phyloP scores from a whole-genome alignment of 139 green algal genomes.

The Chlorella sp. region DNA sequence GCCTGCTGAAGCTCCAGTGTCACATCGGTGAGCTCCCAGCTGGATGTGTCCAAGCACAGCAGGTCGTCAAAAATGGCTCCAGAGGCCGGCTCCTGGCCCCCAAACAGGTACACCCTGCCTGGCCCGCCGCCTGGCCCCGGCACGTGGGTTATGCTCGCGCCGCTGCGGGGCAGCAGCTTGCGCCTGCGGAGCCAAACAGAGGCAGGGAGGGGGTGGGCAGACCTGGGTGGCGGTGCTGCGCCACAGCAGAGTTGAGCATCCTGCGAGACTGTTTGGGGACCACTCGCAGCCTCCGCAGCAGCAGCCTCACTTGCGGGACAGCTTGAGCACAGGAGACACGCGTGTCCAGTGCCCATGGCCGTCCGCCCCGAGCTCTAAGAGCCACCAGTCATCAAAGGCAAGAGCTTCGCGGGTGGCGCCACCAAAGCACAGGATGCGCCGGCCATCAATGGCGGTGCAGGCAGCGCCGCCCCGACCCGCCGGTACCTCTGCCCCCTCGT shows the following conservation, averaged over 20 bases:
- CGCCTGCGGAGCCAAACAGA: slow-evolving; percentile 53
- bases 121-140: slow-evolving; percentile 25
- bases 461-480: slow-evolving; percentile 55
- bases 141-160: slow-evolving; percentile 57
- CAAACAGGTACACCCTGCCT: slow-evolving; percentile 65
- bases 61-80: slow-evolving; percentile 20
- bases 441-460: slow-evolving; percentile 43
- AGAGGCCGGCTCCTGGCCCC: slow-evolving; percentile 59
- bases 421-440: slow-evolving; percentile 61
- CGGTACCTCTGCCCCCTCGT: slow-evolving; percentile 33
- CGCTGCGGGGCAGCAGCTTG: slow-evolving; percentile 57
- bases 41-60: slow-evolving; percentile 21
- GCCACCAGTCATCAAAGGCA: slow-evolving; percentile 65
- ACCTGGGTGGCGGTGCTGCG: neutral
- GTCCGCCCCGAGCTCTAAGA: slow-evolving; percentile 47
- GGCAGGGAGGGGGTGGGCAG: neutral
- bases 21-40: slow-evolving; percentile 33
- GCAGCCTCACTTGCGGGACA: slow-evolving; percentile 4
- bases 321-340: slow-evolving; percentile 34
- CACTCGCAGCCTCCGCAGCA: neutral
- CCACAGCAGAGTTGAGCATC: neutral
- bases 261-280: no score
- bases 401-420: slow-evolving; percentile 57
- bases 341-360: slow-evolving; percentile 39
- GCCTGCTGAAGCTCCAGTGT: neutral